Conservation (phyloP, 2,329 filamentous ascomycete genomes). For the Neopestalotiopsis rosae region DNA sequence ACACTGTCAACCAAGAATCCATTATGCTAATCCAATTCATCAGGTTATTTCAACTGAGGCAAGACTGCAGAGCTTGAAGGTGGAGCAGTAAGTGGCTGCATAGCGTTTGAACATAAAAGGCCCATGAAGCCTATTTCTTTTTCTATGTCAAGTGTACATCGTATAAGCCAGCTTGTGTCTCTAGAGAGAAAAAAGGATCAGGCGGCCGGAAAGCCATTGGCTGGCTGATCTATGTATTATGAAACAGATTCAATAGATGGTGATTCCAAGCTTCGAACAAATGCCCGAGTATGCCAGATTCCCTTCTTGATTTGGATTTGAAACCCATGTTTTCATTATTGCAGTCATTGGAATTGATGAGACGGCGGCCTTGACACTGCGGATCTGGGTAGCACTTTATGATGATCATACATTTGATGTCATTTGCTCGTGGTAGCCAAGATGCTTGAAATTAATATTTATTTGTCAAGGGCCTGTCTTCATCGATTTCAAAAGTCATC, state of each 20-base stretch:
- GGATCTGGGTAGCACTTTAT: no score
- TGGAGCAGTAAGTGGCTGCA: constrained; percentile 62
- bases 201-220: background rate
- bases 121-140: background rate
- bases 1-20: constrained; percentile 2
- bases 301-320: no score
- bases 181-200: constrained; percentile 15
- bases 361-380: no score
- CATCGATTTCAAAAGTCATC: constrained; percentile 19
- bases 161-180: constrained; percentile 9
- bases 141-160: constrained; percentile 19
- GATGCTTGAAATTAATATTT: no score
- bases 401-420: no score
- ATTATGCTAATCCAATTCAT: constrained; percentile 29
- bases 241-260: constrained; percentile 16
- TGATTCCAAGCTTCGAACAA: background rate
- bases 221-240: constrained; percentile 16
- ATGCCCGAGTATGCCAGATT: background rate
- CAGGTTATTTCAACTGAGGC: constrained; percentile 91
- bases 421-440: background rate
- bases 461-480: background rate
- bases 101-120: background rate
- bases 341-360: background rate
- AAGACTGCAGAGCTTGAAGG: constrained; percentile 82
- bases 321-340: no score